Evolutionary conservation across 768 basidiomycete species (phyloP).

Genomic region (Kwoniella bestiolae): DNA sequence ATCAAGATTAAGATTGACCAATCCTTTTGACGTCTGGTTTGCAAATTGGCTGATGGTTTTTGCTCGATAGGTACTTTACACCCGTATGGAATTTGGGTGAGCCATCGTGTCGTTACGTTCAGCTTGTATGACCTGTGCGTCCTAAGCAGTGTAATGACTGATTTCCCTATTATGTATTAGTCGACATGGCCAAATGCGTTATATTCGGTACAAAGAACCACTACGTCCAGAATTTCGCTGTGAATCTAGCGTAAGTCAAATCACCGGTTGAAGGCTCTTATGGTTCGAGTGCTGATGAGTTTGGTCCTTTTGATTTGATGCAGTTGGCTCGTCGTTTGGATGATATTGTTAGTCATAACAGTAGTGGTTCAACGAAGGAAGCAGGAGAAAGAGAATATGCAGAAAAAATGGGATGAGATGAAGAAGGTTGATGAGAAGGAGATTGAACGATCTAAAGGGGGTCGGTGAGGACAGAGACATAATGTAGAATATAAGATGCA

Average conservation of each 20-base stretch:
- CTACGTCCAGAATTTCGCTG: slow-evolving; percentile 51
- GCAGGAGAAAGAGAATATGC: slow-evolving; percentile 35
- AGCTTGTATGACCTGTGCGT: too few relatives aligned
- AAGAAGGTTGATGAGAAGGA: slow-evolving; percentile 26
- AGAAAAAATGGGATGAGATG: slow-evolving; percentile 37
- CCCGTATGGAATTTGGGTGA: slow-evolving; percentile 49
- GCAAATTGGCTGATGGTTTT: neutral
- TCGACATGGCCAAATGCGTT: slow-evolving; percentile 51
- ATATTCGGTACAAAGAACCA: slow-evolving; percentile 56
- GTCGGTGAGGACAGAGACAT: neutral
- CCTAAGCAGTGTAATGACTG: neutral
- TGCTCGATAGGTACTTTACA: slow-evolving; percentile 28
- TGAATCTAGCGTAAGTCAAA: slow-evolving; percentile 53
- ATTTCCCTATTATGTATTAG: too few relatives aligned
- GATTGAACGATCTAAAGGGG: neutral
- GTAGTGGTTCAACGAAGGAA: slow-evolving; percentile 34
- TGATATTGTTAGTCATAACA: slow-evolving; percentile 23
- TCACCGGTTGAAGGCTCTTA: neutral
- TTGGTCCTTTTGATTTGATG: neutral
- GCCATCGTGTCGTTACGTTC: too few relatives aligned
- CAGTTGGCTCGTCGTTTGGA: slow-evolving; percentile 37
- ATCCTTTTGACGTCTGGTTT: too few relatives aligned
- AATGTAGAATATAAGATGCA: slow-evolving; percentile 3
- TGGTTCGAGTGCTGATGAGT: neutral
- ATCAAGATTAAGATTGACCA: too few relatives aligned